Evolutionary conservation across 495 filamentous ascomycete species (phyloP), one percentile per base, ranked within the genome.

Genomic region (Penicillium bialowiezense): DNA sequence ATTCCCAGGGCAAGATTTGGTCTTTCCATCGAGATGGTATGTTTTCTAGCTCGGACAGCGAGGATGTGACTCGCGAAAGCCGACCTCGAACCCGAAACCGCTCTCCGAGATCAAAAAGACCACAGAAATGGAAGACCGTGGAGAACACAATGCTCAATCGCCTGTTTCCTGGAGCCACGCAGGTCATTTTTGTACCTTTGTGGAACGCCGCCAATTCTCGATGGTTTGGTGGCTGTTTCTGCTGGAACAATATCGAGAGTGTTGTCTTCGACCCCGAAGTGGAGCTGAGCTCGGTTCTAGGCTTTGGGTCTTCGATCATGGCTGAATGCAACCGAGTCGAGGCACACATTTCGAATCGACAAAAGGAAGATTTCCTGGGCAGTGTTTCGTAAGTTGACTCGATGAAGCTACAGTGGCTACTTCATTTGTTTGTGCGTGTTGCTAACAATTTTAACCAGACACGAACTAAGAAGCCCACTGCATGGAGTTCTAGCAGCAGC

Each of bases 391-490:
- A 51, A 57, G 63, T 50, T 15, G 13, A 47, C 23, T 69, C 71
- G 8, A 24, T 82, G 2, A 20, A 2, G 20, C 7, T 1, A n/a
- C 4, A 40, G 13, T n/a, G 20, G 19, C 6, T 24, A 1, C 54
- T 20, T 41, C 41, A 5, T 41, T 49, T 19, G 44, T 42, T 3
- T 62, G 56, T 33, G 69, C 74, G 7, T 12, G 58, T 54, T 23
- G 65, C 77, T 46, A 29, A 38, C 6, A 8, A 36, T 19, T 15
- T 1, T 7, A 54, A 76, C 13, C 63, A 77, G 51, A 72, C 89
- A 93, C 56, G 89, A 93, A 60, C 67, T 92, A 7, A 77, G 88
- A 6, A 86, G 80, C 10, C 89, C 89, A 1, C 65, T 93, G 3
- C 86, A 90, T 56, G 87, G 87, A 1, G 85, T 90, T 38, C 59